Evolutionary conservation across 73 alveolate species (phyloP).

Genomic region (Paramecium pentaurelia): DNA sequence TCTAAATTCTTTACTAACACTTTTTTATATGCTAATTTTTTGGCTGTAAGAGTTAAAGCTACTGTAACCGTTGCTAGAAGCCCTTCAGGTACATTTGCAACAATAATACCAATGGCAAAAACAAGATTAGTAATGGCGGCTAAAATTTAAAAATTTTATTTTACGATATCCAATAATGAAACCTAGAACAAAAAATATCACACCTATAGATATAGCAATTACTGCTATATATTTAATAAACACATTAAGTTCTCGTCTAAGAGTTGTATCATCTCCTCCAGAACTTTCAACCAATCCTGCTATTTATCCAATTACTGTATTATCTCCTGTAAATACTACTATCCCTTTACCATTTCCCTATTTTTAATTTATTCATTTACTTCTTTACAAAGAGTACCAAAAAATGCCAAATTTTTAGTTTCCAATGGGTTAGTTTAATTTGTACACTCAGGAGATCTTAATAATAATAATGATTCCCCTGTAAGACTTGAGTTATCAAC

Average conservation of each 20-base stretch:
- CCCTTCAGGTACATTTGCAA: constrained; percentile 79
- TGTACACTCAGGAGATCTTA: constrained; percentile 63
- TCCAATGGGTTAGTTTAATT: constrained; percentile 60
- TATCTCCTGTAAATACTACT: constrained; percentile 56
- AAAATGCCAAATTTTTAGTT: constrained; percentile 74
- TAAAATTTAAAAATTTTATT: neutral
- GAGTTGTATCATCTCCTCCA: constrained; percentile 67
- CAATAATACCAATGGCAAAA: constrained; percentile 75
- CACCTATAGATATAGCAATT: constrained; percentile 67
- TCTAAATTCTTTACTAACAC: constrained; percentile 77
- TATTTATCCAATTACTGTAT: constrained; percentile 66
- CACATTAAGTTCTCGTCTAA: constrained; percentile 66
- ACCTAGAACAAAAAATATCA: constrained; percentile 69
- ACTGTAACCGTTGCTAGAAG: constrained; percentile 87
- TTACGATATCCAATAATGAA: constrained; percentile 66
- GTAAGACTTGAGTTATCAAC: constrained; percentile 79
- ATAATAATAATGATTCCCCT: constrained; percentile 70
- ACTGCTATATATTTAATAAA: constrained; percentile 67
- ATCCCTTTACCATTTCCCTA: constrained; percentile 61
- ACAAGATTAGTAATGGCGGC: constrained; percentile 74
- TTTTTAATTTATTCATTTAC: neutral
- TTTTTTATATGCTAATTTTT: constrained; percentile 74
- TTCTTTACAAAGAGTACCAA: constrained; percentile 70
- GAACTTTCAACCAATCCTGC: constrained; percentile 69
- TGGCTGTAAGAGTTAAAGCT: constrained; percentile 89